These are phyloP conservation scores for Microdochium paspali DNA, from an alignment of 2,329 filamentous ascomycete genomes.

Conservation along the genomic window DNA sequence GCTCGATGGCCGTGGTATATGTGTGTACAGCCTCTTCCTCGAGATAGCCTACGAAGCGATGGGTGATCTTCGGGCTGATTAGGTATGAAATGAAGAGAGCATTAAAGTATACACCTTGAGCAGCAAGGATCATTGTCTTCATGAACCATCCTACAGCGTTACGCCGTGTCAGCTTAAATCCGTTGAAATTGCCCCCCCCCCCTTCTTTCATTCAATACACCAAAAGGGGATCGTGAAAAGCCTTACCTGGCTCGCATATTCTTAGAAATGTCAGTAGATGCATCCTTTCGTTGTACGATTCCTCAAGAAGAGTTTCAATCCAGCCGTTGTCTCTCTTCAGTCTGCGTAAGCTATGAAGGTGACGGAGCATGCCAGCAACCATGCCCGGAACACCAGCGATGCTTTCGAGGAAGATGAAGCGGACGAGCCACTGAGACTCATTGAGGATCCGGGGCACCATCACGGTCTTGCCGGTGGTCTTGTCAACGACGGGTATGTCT, in stretches of 20 bases:
- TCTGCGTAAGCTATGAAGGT: slow-evolving; percentile 72
- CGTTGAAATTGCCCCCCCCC: too few relatives aligned
- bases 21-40: slow-evolving; percentile 97
- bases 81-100: slow-evolving; percentile 84
- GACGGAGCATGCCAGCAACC: slow-evolving; percentile 90
- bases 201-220: too few relatives aligned
- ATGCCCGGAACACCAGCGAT: slow-evolving; percentile 94
- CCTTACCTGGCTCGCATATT: slow-evolving; percentile 65
- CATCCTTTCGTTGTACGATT: slow-evolving; percentile 91
- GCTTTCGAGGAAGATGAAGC: slow-evolving; percentile 89
- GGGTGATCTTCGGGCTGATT: slow-evolving; percentile 74
- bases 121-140: slow-evolving; percentile 82
- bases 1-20: slow-evolving; percentile 80
- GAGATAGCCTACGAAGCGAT: slow-evolving; percentile 93
- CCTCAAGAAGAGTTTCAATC: slow-evolving; percentile 88
- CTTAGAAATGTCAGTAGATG: slow-evolving; percentile 89
- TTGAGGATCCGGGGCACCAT: slow-evolving; percentile 54
- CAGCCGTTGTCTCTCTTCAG: slow-evolving; percentile 93
- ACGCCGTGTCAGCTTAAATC: slow-evolving; percentile 22
- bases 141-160: slow-evolving; percentile 61
- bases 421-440: slow-evolving; percentile 79
- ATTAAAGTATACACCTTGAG: slow-evolving; percentile 97
- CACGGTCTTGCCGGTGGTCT: slow-evolving; percentile 44
- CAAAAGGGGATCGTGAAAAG: too few relatives aligned
- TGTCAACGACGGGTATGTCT: slow-evolving; percentile 62